Evolutionary conservation across 768 basidiomycete species (phyloP).

Genomic region (Hygrocybe coccinea): DNA sequence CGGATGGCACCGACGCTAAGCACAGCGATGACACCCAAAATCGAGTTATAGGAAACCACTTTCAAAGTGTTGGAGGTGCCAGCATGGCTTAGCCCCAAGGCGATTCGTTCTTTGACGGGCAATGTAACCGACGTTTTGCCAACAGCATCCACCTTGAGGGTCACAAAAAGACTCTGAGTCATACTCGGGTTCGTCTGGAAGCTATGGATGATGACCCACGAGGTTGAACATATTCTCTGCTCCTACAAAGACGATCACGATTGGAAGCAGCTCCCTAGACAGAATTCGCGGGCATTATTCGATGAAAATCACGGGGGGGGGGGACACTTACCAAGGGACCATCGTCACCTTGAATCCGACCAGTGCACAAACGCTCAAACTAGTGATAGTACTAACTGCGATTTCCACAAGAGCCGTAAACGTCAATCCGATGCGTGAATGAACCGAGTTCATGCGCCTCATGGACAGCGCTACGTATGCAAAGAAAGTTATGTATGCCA

Average conservation of each 20-base stretch:
- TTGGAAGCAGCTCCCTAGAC: constrained; percentile 78
- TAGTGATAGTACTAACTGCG: constrained; percentile 87
- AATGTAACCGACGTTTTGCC: constrained; percentile 79
- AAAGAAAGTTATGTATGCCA: constrained; percentile 73
- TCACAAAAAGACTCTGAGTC: constrained; percentile 27
- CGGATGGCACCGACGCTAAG: constrained; percentile 77
- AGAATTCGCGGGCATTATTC: constrained; percentile 7
- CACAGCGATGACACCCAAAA: constrained; percentile 71
- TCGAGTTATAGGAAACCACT: constrained; percentile 78
- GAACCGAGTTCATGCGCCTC: constrained; percentile 75
- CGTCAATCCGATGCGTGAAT: constrained; percentile 85
- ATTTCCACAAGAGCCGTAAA: constrained; percentile 93
- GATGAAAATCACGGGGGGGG: too few relatives aligned
- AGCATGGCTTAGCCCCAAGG: constrained; percentile 80
- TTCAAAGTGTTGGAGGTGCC: constrained; percentile 92
- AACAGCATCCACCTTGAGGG: constrained; percentile 74
- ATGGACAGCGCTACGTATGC: constrained; percentile 73
- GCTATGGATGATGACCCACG: constrained; percentile 41
- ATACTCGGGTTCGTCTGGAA: constrained; percentile 7
- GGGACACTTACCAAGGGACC: constrained; percentile 83
- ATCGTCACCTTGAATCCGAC: constrained; percentile 84
- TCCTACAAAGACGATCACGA: constrained; percentile 92
- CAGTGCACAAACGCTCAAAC: constrained; percentile 86
- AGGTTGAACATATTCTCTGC: constrained; percentile 97
- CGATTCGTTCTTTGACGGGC: constrained; percentile 87